Base-by-base conservation (phyloP, 129 eudicot genomes). In the Erigeron canadensis region DNA sequence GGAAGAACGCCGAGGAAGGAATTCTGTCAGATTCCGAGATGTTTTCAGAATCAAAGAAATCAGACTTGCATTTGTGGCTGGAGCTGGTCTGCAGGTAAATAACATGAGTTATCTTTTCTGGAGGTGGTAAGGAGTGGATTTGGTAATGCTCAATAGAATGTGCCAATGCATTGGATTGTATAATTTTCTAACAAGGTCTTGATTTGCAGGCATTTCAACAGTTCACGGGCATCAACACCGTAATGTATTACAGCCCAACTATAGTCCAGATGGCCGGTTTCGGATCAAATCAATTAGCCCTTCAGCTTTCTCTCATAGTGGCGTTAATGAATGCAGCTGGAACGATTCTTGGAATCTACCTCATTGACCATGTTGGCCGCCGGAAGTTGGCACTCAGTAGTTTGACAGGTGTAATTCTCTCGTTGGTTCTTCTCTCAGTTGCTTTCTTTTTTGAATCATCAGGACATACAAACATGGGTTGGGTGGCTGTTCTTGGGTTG, bases 171-270 rank as follows among this genome's bases (percentile, higher is more conserved):
- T n/a, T 67, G 43, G 47, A 16, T 69, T 9, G 55, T 22, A 66
- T 17, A 5, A 34, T 34, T 50, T 12, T 5, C 37, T 15, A 55
- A 39, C 12, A 11, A 8, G 17, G 9, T 46, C 2, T 45, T 16
- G 39, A 59, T 57, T 22, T 61, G 56, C 90, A 82, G 78, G 90
- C 89, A 51, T 88, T 86, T 77, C 96, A 89, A 68, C 96, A 89
- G 41, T 89, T 86, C 53, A 88, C 85, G 1, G 96, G 96, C 15
- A 86, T 89, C 44, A 89, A 89, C 80, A 89, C 96, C 0, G 89
- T 89, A 69, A 89, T 89, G 96, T 89, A 89, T 61, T 88, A 88
- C 75, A 85, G 95, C 58, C 95, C 95, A 44, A 89, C 91, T 46
- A 89, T 86, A 40, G 88, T 89, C 22, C 96, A 89, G 56, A 75